Base-by-base conservation (phyloP, 306 rosid genomes). In the Quercus alba region DNA sequence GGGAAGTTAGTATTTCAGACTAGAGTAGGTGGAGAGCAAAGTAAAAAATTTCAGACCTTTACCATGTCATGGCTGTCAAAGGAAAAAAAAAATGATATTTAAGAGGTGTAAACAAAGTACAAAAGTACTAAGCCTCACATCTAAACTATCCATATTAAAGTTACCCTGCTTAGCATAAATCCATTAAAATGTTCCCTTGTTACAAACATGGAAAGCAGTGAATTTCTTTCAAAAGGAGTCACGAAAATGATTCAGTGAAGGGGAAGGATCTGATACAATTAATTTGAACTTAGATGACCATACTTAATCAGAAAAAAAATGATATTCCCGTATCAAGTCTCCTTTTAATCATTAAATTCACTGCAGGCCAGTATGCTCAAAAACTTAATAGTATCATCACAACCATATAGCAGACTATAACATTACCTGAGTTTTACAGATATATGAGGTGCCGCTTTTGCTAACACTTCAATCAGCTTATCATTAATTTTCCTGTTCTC, bases 391-490 rank as follows among this genome's bases (percentile, higher is more conserved):
- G 11, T 67, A 80, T 35, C 28, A 46, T 35, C 57, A 49, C 28
- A 75, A 61, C 79, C 28, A 73, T 17, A 79, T 20, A 70, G 56
- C 58, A 18, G n/a, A 80, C 75, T 59, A 35, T 75, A 68, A 79
- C 84, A 64, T 72, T 84, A 95, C 97, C 98, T 86, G 77, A 89
- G 86, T 77, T 90, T 85, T 57, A 90, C 72, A 77, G 93, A 91
- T 78, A 84, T 35, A 21, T 85, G 84, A 81, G 88, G 78, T 73
- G 94, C 92, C 58, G 94, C 94, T 77, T 62, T 88, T 72, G 93
- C 89, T 35, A 94, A 68, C 66, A 91, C 89, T 74, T 90, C 94
- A 81, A 95, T 86, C 92, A 95, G 80, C 84, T 76, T 90, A 80
- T 87, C 92, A 83, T 78, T 83, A 56, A 87, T 75, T 44, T 90